These are phyloP conservation scores for Coemansia sp. DNA, from an alignment of 371 early-diverging fungal genomes.

Conservation along the genomic window DNA sequence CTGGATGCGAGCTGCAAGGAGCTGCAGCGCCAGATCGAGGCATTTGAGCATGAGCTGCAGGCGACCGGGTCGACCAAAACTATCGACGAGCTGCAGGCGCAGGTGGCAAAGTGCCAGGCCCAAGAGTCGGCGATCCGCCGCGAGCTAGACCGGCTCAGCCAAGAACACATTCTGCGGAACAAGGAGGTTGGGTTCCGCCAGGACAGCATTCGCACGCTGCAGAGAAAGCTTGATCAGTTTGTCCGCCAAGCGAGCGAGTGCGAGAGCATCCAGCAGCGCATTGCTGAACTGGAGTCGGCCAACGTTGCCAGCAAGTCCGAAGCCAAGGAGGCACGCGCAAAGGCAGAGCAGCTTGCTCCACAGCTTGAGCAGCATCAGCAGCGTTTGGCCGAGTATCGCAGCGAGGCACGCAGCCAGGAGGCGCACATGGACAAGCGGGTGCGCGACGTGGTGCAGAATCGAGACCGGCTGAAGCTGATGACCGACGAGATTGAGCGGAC, in stretches of 20 bases:
- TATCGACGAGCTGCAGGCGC: slow-evolving; percentile 64
- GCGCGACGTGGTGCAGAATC: slow-evolving; percentile 25
- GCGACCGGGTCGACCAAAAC: slow-evolving; percentile 65
- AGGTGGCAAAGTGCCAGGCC: slow-evolving; percentile 55
- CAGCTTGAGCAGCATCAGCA: slow-evolving; percentile 42
- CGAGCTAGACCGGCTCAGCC: slow-evolving; percentile 58
- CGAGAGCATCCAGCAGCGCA: slow-evolving; percentile 22
- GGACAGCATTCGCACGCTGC: slow-evolving; percentile 53
- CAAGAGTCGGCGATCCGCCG: slow-evolving; percentile 54
- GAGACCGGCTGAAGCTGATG: slow-evolving; percentile 37
- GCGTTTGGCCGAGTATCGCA: slow-evolving; percentile 40
- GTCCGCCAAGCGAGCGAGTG: slow-evolving; percentile 33
- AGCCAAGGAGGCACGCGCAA: slow-evolving; percentile 15
- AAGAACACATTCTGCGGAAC: slow-evolving; percentile 51
- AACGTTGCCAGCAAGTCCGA: slow-evolving; percentile 12
- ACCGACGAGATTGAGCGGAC: slow-evolving; percentile 28
- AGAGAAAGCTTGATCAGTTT: slow-evolving; percentile 49
- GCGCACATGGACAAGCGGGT: slow-evolving; percentile 44
- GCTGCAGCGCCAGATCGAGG: slow-evolving; percentile 52
- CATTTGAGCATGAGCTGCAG: slow-evolving; percentile 60
- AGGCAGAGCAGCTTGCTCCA: slow-evolving; percentile 34
- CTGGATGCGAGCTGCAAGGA: slow-evolving; percentile 45
- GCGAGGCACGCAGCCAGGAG: slow-evolving; percentile 42
- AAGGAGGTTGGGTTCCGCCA: slow-evolving; percentile 55
- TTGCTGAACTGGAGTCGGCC: slow-evolving; percentile 21